Percentiles rank a stretch among this genome's conserved stretches.
Conservation (phyloP, 1,284 basidiomycete species). For the Sporisorium exsertum region DNA sequence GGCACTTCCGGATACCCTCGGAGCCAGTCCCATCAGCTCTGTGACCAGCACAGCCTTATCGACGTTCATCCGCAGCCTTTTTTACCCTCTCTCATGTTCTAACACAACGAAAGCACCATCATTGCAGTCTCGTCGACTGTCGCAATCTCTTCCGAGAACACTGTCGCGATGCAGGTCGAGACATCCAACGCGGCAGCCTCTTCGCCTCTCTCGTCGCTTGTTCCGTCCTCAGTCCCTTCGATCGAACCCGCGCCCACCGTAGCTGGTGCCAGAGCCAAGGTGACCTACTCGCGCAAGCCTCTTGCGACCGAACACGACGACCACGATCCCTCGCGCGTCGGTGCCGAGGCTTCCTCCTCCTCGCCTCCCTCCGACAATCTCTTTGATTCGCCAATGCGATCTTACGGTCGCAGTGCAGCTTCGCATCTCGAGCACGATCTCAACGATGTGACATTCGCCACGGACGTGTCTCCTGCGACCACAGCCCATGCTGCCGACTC, state of each 20-base stretch:
- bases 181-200: slow-evolving; percentile 8
- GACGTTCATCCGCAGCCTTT: not conserved
- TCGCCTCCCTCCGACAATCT: slow-evolving; percentile 33
- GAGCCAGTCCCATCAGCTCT: not conserved
- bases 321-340: slow-evolving; percentile 1
- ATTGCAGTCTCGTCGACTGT: slow-evolving; percentile 2
- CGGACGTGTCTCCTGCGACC: slow-evolving; percentile 33
- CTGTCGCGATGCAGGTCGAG: slow-evolving; percentile 35
- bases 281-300: slow-evolving; percentile 43
- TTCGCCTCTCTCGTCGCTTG: slow-evolving; percentile 41
- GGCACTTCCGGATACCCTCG: not conserved
- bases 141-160: not conserved
- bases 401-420: slow-evolving; percentile 17
- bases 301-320: slow-evolving; percentile 5
- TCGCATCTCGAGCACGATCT: slow-evolving; percentile 12
- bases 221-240: slow-evolving; percentile 42
- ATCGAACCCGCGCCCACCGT: slow-evolving; percentile 17
- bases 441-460: slow-evolving; percentile 21
- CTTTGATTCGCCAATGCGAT: slow-evolving; percentile 45
- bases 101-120: not conserved
- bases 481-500: slow-evolving; percentile 28
- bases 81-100: slow-evolving; percentile 2
- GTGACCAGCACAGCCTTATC: not conserved
- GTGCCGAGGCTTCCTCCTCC: slow-evolving; percentile 15
- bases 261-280: slow-evolving; percentile 25